These are phyloP conservation scores for Saturnispora serradocipensis DNA, from an alignment of 805 yeast species.

Conservation along the genomic window DNA sequence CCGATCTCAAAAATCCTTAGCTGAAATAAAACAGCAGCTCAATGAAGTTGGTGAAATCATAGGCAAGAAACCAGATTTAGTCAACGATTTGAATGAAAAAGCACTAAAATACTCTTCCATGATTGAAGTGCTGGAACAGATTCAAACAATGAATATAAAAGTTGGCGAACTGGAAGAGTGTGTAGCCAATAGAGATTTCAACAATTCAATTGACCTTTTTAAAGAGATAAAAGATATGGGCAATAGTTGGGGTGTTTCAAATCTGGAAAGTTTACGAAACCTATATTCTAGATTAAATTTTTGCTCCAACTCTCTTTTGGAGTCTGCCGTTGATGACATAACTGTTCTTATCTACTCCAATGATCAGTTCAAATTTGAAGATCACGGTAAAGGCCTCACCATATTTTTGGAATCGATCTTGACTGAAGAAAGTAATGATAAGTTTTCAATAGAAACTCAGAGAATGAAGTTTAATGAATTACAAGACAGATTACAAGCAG, in stretches of 20 bases:
- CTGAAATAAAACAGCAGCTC: slow-evolving; percentile 17
- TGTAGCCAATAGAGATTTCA: slow-evolving; percentile 62
- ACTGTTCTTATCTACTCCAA: slow-evolving; percentile 39
- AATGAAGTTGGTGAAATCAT: slow-evolving; percentile 15
- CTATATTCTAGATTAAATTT: slow-evolving; percentile 42
- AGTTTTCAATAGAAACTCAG: slow-evolving; percentile 10
- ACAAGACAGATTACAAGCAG: slow-evolving; percentile 14
- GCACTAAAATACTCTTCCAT: slow-evolving; percentile 56
- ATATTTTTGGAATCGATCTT: slow-evolving; percentile 8
- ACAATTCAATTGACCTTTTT: slow-evolving; percentile 33
- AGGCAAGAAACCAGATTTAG: slow-evolving; percentile 43
- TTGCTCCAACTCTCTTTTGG: slow-evolving; percentile 56
- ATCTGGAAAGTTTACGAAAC: slow-evolving; percentile 43
- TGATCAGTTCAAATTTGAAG: slow-evolving; percentile 2
- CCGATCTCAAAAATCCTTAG: slow-evolving; percentile 43
- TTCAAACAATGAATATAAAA: slow-evolving; percentile 48
- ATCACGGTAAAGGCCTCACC: slow-evolving; percentile 7
- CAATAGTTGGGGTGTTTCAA: slow-evolving; percentile 46
- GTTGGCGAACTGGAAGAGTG: slow-evolving; percentile 58
- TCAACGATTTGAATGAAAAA: slow-evolving; percentile 57
- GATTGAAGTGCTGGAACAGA: slow-evolving; percentile 59
- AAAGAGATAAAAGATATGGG: slow-evolving; percentile 35
- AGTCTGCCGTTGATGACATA: slow-evolving; percentile 68
- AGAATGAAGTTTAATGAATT: slow-evolving; percentile 18
- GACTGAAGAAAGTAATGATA: slow-evolving; percentile 3